Evolutionary conservation across 805 yeast species (phyloP).

Genomic region (Suhomyces canberraensis): DNA sequence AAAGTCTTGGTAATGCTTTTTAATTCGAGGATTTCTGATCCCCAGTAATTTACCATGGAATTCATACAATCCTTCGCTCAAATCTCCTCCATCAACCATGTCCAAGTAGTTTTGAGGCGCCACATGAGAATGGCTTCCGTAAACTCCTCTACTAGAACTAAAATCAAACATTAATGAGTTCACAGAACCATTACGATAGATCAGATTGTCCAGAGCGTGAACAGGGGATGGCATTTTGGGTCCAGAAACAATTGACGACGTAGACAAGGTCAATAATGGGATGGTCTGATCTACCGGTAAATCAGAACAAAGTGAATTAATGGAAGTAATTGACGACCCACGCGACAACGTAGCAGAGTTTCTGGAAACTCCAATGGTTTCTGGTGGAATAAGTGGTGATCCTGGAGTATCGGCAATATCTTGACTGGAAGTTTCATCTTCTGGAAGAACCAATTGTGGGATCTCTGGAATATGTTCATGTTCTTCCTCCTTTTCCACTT

Average conservation of each 20-base stretch:
- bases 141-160: conserved; percentile 12
- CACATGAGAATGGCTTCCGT: conserved; percentile 14
- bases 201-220: neutral
- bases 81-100: conserved; percentile 24
- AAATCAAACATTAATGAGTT: conserved; percentile 22
- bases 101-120: conserved; percentile 19
- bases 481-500: too few species aligned
- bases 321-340: conserved; percentile 16
- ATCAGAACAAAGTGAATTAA: conserved; percentile 14
- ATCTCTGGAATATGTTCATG: too few species aligned
- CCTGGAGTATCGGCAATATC: conserved; percentile 17
- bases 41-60: conserved; percentile 16
- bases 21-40: conserved; percentile 26
- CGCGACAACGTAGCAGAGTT: conserved; percentile 2
- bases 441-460: neutral
- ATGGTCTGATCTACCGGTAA: conserved; percentile 27
- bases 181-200: conserved; percentile 20
- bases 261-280: conserved; percentile 28
- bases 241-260: conserved; percentile 15
- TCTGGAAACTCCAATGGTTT: neutral
- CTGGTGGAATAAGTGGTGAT: conserved; percentile 11
- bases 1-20: conserved; percentile 23
- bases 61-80: conserved; percentile 18
- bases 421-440: conserved; percentile 3
- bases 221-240: neutral